Evolutionary conservation across 176 grass and related monocot species (phyloP), one percentile per base, ranked within the genome.

Genomic region (Cocos nucifera): DNA sequence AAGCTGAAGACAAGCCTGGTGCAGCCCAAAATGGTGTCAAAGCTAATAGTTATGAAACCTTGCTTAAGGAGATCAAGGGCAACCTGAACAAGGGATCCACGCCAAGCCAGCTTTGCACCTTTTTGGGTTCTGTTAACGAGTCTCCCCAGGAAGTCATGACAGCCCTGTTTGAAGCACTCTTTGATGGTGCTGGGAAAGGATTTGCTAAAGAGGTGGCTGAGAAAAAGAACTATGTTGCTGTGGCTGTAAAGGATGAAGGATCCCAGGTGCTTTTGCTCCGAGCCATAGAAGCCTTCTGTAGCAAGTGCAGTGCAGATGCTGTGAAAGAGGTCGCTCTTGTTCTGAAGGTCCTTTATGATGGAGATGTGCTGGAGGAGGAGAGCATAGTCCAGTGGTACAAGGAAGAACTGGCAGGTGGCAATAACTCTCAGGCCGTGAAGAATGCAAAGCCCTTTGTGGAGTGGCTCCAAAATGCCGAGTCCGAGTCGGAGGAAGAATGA

Each of bases 281-380:
- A 52, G 75, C 92, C 3, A 67, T 97, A 0, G 84, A 75, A 62
- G 63, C 20, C 2, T 90, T 88, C 19, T 49, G 92, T 0, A 48
- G 17, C 27, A 78, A 75, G 80, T 85, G 83, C 54, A 80, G 51
- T 14, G n/a, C 62, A 0, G 81, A 88, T 18, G 87, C 81, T 1
- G 69, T 97, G 49, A 97, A 88, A 81, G 92, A 97, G 56, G 65
- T 90, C 1, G 78, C 86, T 0, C 60, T 90, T 0, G 87, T 86
- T 15, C 50, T 86, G 17, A 96, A 90, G 19, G 72, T 18, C 2
- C 83, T 96, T 4, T 96, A 96, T 0, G 91, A 96, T 1, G 78
- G 26, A 0, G 91, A 96, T 27, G 3, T 90, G 22, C 61, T 96
- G 0, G 91, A 96, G 19, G 91, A 96, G 63, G 86, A 90, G 15